Evolutionary conservation across 345 rosid species (phyloP).

Genomic region (Salix exigua): DNA sequence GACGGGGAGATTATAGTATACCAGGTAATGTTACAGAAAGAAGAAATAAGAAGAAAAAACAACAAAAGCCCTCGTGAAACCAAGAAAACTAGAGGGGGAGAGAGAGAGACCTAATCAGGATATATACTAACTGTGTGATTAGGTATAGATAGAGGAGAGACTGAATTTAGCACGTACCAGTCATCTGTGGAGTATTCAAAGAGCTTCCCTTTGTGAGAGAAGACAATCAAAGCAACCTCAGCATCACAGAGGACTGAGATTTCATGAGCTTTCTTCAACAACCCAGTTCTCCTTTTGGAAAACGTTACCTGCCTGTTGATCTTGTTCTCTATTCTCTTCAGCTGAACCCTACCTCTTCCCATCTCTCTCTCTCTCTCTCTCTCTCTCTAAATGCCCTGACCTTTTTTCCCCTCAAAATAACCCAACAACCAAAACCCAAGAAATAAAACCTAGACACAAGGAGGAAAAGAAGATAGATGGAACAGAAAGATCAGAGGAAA

Average conservation of each 20-base stretch:
- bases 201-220: conserved; percentile 77
- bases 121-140: background rate
- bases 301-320: conserved; percentile 76
- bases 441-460: conserved; percentile 4
- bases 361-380: conserved; percentile 11
- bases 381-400: background rate
- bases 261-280: conserved; percentile 83
- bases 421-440: conserved; percentile 38
- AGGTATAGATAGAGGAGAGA: background rate
- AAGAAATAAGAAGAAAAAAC: background rate
- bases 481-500: background rate
- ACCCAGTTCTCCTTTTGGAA: conserved; percentile 68
- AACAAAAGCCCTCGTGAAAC: background rate
- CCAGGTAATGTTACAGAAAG: background rate
- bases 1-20: background rate
- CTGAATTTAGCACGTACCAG: conserved; percentile 29
- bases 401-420: conserved; percentile 24
- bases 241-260: conserved; percentile 76
- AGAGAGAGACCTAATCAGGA: background rate
- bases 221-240: conserved; percentile 71
- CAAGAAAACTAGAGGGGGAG: background rate
- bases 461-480: background rate
- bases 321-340: conserved; percentile 82
- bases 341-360: conserved; percentile 89
- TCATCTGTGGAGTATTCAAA: conserved; percentile 67